Evolutionary conservation across 2,329 filamentous ascomycete species (phyloP), one percentile per base, ranked within the genome.

Genomic region (Chaetomium olivaceum): DNA sequence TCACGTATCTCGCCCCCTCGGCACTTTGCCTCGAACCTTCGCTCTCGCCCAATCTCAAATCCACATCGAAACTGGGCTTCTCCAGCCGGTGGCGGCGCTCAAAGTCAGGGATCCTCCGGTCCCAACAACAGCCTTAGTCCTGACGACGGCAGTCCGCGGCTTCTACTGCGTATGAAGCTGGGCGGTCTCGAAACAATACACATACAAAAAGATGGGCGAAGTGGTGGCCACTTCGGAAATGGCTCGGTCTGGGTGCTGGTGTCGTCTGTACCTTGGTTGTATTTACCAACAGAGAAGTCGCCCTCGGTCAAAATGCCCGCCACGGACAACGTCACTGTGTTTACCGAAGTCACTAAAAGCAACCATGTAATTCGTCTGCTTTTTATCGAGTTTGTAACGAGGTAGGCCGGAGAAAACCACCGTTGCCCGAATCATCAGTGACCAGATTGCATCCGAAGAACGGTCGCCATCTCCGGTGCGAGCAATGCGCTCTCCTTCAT

Each of bases 391-490:
- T 29, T 6, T 29, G 27, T 29, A 29, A 29, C 27, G 27, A 29
- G 33, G 3, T 36, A 2, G 33, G 12, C 39, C 39, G 16, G 39
- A n/a, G 39, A 46, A 46, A n/a, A n/a, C 39, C 39, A n/a, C 14
- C 16, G 19, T 36, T 14, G 39, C 12, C 52, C 29, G 29, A 33
- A 55, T 29, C 25, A 29, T 27, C 19, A 33, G 33, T n/a, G 46
- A 36, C 27, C 46, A 39, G 51, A 48, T 60, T 60, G 51, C 58
- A 60, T 36, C 29, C 46, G 21, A 36, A 54, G n/a, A n/a, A 33
- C 12, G 29, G 12, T 27, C 29, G 12, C 48, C 25, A 11, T 33
- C 25, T 59, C 46, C 31, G 29, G 52, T 21, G 48, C 16, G 39
- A 25, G 36, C 61, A 56, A 27, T 57, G 43, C 52, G 19, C 29